These are phyloP conservation scores for Alternaria sp. DNA, from an alignment of 2,329 filamentous ascomycete species.

Conservation along the genomic window DNA sequence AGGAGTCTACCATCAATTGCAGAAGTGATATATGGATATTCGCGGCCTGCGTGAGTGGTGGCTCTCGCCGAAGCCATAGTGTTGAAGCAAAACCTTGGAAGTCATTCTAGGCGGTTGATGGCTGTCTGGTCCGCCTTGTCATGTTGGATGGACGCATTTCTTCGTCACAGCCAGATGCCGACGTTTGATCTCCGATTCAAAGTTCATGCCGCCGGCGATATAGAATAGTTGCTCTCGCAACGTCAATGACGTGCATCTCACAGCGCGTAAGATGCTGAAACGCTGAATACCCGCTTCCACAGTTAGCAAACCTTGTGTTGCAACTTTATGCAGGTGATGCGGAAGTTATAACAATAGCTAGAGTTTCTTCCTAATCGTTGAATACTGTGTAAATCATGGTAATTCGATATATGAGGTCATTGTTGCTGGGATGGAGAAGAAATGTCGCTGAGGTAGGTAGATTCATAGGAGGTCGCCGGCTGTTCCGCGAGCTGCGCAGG, in stretches of 20 bases:
- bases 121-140: too few species aligned
- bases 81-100: too few species aligned
- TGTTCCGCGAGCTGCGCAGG: neutral
- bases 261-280: neutral
- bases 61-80: too few species aligned
- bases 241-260: neutral
- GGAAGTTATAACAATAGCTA: neutral
- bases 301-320: neutral
- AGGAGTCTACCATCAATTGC: too few species aligned
- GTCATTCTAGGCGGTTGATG: too few species aligned
- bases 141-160: too few species aligned
- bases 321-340: neutral
- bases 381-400: fast-evolving
- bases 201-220: too few species aligned
- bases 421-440: neutral
- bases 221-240: too few species aligned
- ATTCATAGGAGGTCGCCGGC: neutral
- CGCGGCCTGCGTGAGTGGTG: too few species aligned
- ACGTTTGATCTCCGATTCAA: too few species aligned
- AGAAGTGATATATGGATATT: too few species aligned
- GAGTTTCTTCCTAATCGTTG: neutral
- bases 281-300: neutral
- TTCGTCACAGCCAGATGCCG: too few species aligned
- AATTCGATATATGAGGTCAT: neutral
- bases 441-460: neutral